Evolutionary conservation across 768 basidiomycete species (phyloP).

Genomic region (Guyanaporus albipodus): DNA sequence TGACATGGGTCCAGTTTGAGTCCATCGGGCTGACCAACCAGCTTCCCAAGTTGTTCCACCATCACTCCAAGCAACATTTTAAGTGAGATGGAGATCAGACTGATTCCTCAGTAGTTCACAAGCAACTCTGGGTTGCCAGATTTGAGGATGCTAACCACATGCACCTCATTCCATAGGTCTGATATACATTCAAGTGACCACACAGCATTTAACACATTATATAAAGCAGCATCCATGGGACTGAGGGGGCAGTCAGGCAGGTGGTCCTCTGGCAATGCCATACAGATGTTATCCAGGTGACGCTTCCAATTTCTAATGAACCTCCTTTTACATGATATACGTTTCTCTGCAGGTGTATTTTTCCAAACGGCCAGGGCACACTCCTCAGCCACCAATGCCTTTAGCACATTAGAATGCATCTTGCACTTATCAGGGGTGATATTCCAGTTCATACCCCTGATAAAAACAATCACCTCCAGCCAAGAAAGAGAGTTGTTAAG

Average conservation of each 20-base stretch:
- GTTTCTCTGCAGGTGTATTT: too few relatives aligned
- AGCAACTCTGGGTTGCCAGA: not conserved
- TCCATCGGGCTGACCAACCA: not conserved
- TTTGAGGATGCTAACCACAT: not conserved
- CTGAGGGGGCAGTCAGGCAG: not conserved
- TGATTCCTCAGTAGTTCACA: not conserved
- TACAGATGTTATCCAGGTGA: not conserved
- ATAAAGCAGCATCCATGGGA: not conserved
- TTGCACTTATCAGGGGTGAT: not conserved
- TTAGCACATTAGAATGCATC: not conserved
- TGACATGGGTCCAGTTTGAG: not conserved
- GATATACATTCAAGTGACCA: not conserved
- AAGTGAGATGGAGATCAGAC: not conserved
- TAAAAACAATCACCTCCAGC: not conserved
- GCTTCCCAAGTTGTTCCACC: not conserved
- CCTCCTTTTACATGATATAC: too few relatives aligned
- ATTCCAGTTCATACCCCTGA: not conserved
- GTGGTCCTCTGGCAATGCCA: not conserved
- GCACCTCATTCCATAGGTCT: not conserved
- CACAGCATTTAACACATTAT: not conserved
- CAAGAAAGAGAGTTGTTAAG: not conserved
- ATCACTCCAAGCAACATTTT: not conserved
- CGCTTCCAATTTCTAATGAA: too few relatives aligned
- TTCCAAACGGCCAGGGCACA: too few relatives aligned
- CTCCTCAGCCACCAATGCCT: not conserved